These are phyloP conservation scores for Paspalum notatum DNA, from an alignment of 176 grass and related monocot genomes.

Conservation along the genomic window DNA sequence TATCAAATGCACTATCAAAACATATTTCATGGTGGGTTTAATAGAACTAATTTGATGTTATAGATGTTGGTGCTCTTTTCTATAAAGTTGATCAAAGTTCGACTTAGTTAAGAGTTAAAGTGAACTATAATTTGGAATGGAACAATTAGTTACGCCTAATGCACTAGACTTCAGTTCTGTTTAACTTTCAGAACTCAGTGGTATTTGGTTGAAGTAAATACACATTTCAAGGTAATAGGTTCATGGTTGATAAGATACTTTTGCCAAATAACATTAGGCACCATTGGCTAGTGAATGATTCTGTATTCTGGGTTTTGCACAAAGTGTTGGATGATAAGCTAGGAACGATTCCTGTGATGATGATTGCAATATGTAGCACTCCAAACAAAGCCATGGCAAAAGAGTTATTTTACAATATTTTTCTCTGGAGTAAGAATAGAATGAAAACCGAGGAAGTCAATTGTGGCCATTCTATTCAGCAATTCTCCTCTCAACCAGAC, in stretches of 20 bases:
- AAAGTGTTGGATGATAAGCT: background rate
- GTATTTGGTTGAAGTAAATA: background rate
- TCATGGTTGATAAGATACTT: conserved; percentile 11
- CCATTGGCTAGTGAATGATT: background rate
- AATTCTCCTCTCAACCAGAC: background rate
- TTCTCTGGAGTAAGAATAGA: background rate
- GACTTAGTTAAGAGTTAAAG: too few species aligned
- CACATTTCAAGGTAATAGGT: background rate
- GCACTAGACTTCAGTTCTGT: background rate
- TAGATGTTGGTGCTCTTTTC: too few species aligned
- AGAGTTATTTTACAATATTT: background rate
- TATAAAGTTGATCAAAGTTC: too few species aligned
- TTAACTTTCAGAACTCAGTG: background rate
- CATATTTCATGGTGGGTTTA: too few species aligned
- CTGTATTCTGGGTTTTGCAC: background rate
- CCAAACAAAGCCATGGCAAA: conserved; percentile 23
- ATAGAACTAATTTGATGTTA: too few species aligned
- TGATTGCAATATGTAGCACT: background rate
- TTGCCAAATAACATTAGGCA: background rate
- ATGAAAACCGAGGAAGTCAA: conserved; percentile 6
- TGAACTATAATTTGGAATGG: too few species aligned
- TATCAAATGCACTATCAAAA: too few species aligned
- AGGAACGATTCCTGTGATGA: background rate
- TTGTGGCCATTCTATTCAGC: background rate
- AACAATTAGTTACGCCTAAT: background rate